Evolutionary conservation across 345 rosid species (phyloP).

Genomic region (Hypericum androsaemum): DNA sequence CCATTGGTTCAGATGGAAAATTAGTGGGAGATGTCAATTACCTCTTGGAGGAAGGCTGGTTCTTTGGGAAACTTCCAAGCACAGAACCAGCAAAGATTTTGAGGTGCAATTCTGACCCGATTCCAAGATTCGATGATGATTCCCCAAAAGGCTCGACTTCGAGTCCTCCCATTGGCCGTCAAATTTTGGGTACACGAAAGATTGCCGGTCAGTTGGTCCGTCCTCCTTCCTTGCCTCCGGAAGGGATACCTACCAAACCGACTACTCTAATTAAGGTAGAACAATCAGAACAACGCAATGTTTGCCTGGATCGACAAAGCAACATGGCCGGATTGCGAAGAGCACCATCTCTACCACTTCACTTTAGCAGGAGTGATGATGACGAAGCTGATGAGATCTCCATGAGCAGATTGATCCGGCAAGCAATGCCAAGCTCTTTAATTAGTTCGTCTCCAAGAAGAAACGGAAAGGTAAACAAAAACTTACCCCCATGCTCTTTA

Average conservation of each 20-base stretch:
- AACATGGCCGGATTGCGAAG: conserved; percentile 19
- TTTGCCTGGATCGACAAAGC: conserved; percentile 7
- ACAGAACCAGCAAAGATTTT: conserved; percentile 23
- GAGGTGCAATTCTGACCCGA: conserved; percentile 62
- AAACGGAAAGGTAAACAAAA: conserved; percentile 27
- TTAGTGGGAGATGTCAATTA: conserved; percentile 22
- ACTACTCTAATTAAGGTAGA: conserved; percentile 5
- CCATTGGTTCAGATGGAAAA: conserved; percentile 15
- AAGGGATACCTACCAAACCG: conserved; percentile 9
- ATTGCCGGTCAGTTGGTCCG: conserved; percentile 1
- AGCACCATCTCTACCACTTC: conserved; percentile 41
- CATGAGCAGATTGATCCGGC: conserved; percentile 51
- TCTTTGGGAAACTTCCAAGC: conserved; percentile 40
- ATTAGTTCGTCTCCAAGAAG: conserved; percentile 12
- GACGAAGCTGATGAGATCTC: conserved; percentile 30
- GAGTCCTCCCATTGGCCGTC: conserved; percentile 12
- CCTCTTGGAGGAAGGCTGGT: conserved; percentile 64
- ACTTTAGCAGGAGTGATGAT: conserved; percentile 20
- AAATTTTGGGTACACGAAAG: conserved; percentile 12
- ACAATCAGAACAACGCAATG: conserved; percentile 8
- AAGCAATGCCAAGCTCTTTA: conserved; percentile 34
- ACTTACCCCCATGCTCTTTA: neutral
- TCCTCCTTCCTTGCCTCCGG: conserved; percentile 15
- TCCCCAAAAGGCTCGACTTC: conserved; percentile 15
- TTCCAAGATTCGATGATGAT: conserved; percentile 19